Conservation (phyloP, 306 rosid genomes). For the cucumber (Cucumis sativus) region Cucumber_9930_V3 NC_026660.2:25587001-25587500, state of each 20-base stretch:
- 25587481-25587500: neutral
- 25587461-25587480: no score
- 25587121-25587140: constrained; percentile 90
- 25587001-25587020: constrained; percentile 80
- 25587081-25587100: constrained; percentile 78
- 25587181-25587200: constrained; percentile 96
- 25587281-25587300: constrained; percentile 18
- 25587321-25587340: neutral
- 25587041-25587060: constrained; percentile 22
- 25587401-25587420: neutral
- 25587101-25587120: constrained; percentile 93
- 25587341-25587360: neutral
- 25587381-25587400: neutral
- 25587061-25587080: constrained; percentile 79
- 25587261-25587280: constrained; percentile 21
- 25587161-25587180: constrained; percentile 93
- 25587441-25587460: neutral
- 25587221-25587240: constrained; percentile 95
- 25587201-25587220: constrained; percentile 99
- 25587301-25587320: neutral
- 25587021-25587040: constrained; percentile 12
- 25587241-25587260: constrained; percentile 34
- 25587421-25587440: neutral
- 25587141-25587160: constrained; percentile 94
- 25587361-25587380: constrained; percentile 20